Base-by-base conservation (phyloP, 2,329 filamentous ascomycete genomes). In the Fusarium kyushuense region DNA sequence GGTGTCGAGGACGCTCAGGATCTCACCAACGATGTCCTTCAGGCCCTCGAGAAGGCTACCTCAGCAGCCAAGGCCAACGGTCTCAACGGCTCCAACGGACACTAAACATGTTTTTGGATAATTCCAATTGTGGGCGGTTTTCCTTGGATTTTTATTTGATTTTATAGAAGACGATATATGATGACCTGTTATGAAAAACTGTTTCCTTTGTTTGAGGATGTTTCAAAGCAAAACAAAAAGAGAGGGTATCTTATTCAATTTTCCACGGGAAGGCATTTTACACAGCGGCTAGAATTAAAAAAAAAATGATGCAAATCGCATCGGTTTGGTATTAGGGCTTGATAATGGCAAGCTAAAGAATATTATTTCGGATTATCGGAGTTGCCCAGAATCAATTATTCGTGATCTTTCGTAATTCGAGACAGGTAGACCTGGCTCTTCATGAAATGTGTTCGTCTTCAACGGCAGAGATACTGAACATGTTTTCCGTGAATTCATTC, bases 1-100 rank as follows among this genome's bases (percentile, higher is more conserved):
- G 96, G 96, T 75, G 89, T 99, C 56, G 96, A 99, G 82, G 96
- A 99, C 76, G 88, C 89, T 10, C 89, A 90, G 65, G 96, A 99
- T 79, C 84, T 99, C 65, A 90, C 89, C 74, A 86, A 85, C 40
- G 96, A 99, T 83, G 89, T 96, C 17, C 79, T 94, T 69, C 90
- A 92, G 79, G 96, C 96, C 6, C 81, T 98, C 41, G 91, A 96
- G 79, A 88, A 86, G 80, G 93, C 93, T 2, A 88, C 92, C 8
- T 59, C 70, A 3, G 72, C 72, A 51, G 67, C 66, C 57, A 74
- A 76, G 70, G 74, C 70, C 56, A 78, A 78, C 57, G 77, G 74
- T 48, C 58, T 74, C 49, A 77, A 77, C 48, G 73, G 75, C 32
- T 59, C 56, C 38, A 69, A 69, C 52, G 69, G 69, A 36, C 56